Evolutionary conservation across 2,329 filamentous ascomycete species (phyloP).

Genomic region (Fusarium sp.): DNA sequence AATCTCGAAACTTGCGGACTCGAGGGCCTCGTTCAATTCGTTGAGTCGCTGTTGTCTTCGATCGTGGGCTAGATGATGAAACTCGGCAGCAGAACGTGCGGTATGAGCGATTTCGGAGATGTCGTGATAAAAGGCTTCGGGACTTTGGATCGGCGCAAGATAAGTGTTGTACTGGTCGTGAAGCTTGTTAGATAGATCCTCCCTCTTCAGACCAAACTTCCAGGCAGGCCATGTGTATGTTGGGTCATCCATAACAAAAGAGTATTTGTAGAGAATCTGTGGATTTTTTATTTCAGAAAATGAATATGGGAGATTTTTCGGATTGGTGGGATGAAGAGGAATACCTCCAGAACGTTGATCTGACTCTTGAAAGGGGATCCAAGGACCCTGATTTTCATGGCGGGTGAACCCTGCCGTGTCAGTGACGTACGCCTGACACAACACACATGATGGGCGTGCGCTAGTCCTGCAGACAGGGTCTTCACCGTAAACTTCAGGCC

Average conservation of each 20-base stretch:
- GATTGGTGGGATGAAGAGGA: not conserved
- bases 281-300: fast-evolving
- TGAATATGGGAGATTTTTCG: fast-evolving
- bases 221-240: constrained; percentile 62
- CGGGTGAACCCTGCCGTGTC: not conserved
- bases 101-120: constrained; percentile 63
- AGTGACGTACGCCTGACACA: not conserved
- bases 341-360: not conserved
- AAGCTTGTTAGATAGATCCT: constrained; percentile 63
- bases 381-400: not conserved
- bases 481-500: not conserved
- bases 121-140: constrained; percentile 66
- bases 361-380: not conserved
- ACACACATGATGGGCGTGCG: not conserved
- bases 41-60: constrained; percentile 61
- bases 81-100: constrained; percentile 58
- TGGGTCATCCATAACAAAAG: constrained; percentile 58
- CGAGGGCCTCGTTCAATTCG: constrained; percentile 62
- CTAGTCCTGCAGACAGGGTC: not conserved
- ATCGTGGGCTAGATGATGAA: constrained; percentile 59
- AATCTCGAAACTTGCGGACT: constrained; percentile 64
- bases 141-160: constrained; percentile 61
- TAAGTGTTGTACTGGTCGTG: constrained; percentile 67
- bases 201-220: constrained; percentile 68
- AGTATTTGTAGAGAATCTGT: fast-evolving